Percentiles rank a stretch among this genome's conserved stretches.
Evolutionary conservation across 2,329 filamentous ascomycete species (phyloP).

Genomic region (Pseudopithomyces chartarum): DNA sequence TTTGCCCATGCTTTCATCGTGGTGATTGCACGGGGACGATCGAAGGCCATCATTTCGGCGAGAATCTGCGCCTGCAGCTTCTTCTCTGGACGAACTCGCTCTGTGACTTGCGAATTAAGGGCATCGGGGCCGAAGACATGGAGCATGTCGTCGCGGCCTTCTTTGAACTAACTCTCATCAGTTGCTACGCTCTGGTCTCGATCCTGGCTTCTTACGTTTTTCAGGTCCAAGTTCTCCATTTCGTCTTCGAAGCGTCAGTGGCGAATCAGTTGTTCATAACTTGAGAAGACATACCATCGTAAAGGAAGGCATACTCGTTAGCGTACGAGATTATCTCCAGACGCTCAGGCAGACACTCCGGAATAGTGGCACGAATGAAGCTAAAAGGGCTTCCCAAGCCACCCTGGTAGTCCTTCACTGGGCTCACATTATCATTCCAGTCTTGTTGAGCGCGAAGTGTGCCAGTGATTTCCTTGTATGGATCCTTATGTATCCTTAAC

Average conservation of each 20-base stretch:
- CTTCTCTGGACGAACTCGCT: constrained; percentile 9
- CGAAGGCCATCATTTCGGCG: constrained; percentile 20
- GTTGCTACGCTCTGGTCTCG: background rate
- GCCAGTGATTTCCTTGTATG: constrained; percentile 35
- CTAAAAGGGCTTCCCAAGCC: constrained; percentile 26
- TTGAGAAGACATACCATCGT: constrained; percentile 37
- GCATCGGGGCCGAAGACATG: constrained; percentile 20
- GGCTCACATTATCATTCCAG: constrained; percentile 33
- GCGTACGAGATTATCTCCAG: constrained; percentile 47
- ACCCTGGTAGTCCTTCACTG: constrained; percentile 31
- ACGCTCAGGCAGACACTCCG: constrained; percentile 47
- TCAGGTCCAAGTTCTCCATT: constrained; percentile 13
- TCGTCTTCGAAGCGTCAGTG: constrained; percentile 7
- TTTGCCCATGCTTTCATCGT: constrained; percentile 19
- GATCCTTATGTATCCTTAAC: constrained; percentile 13
- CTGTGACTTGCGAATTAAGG: background rate
- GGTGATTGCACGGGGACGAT: constrained; percentile 12
- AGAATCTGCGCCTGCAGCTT: constrained; percentile 19
- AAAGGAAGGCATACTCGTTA: constrained; percentile 49
- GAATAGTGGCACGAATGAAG: constrained; percentile 42
- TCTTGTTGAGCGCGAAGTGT: constrained; percentile 37
- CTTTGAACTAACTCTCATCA: constrained; percentile 9
- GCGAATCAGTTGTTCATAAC: background rate
- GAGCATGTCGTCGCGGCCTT: constrained; percentile 26
- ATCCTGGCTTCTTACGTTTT: constrained; percentile 5